Evolutionary conservation across 768 basidiomycete species (phyloP).

Genomic region (Asterophora lycoperdoides): DNA sequence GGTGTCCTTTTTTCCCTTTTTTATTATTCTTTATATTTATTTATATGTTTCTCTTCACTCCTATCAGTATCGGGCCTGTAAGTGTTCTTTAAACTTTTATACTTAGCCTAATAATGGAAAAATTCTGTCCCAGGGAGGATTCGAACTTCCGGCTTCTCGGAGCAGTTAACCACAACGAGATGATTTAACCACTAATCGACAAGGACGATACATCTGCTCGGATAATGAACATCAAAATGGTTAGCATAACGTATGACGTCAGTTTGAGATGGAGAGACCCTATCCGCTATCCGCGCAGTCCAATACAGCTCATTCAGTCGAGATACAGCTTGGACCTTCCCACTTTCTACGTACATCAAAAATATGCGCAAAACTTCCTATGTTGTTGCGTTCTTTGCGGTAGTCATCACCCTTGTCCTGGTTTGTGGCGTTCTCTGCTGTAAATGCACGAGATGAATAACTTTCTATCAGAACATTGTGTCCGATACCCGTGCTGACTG

Average conservation of each 20-base stretch:
- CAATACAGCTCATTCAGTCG: too few relatives aligned
- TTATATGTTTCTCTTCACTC: too few relatives aligned
- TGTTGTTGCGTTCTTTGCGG: slow-evolving; percentile 55
- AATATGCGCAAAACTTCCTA: slow-evolving; percentile 77
- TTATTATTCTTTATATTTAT: too few relatives aligned
- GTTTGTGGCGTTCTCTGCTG: slow-evolving; percentile 35
- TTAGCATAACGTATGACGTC: too few relatives aligned
- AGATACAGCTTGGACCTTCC: background rate
- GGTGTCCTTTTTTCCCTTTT: too few relatives aligned
- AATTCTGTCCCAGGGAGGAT: slow-evolving; percentile 26
- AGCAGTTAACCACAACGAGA: slow-evolving; percentile 18
- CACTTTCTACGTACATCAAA: slow-evolving; percentile 4
- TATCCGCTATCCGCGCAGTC: too few relatives aligned
- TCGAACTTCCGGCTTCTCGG: slow-evolving; percentile 27
- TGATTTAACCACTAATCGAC: slow-evolving; percentile 18
- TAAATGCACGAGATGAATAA: background rate
- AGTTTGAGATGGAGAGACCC: too few relatives aligned
- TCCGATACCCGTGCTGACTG: slow-evolving; percentile 60
- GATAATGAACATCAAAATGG: too few relatives aligned
- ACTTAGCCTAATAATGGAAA: too few relatives aligned
- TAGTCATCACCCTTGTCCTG: slow-evolving; percentile 44
- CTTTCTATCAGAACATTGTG: slow-evolving; percentile 46
- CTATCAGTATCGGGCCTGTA: too few relatives aligned
- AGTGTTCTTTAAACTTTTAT: too few relatives aligned
- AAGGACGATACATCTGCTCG: background rate